A percentile compares a stretch with the other conserved stretches of the same genome.
phyloP scores from a whole-genome alignment of 306 rosid species.

The Astragalus glycyphyllos region DNA sequence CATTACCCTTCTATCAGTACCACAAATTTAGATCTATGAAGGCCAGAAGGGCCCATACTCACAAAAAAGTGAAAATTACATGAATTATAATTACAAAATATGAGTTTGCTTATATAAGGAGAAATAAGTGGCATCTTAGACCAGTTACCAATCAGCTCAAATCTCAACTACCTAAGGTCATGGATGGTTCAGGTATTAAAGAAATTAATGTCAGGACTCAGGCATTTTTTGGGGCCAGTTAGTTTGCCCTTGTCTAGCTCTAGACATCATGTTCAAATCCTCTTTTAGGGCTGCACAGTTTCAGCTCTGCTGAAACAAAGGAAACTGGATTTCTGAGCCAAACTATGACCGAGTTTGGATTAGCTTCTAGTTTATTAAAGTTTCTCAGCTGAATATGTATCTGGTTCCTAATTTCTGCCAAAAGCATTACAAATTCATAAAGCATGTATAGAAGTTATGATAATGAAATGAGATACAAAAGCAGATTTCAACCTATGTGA shows the following conservation, averaged over 20 bases:
- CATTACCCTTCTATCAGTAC: background rate
- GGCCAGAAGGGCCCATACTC: background rate
- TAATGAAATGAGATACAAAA: too few relatives aligned
- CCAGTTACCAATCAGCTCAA: background rate
- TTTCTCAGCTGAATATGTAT: background rate
- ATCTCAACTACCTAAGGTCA: background rate
- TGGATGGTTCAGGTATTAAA: background rate
- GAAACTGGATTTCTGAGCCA: slow-evolving; percentile 7
- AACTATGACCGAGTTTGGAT: background rate
- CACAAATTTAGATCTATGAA: background rate
- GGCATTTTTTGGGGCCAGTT: background rate
- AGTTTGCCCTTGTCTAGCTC: background rate
- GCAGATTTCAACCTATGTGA: background rate
- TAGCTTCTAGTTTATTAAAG: background rate
- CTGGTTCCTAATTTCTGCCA: background rate
- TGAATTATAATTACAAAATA: background rate
- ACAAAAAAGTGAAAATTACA: slow-evolving; percentile 5
- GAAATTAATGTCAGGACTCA: background rate
- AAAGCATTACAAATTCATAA: background rate
- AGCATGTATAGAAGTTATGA: too few relatives aligned
- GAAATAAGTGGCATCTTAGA: slow-evolving; percentile 4
- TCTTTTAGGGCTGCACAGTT: background rate
- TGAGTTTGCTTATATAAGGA: slow-evolving; percentile 1
- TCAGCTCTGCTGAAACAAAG: background rate
- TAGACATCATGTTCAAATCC: background rate